These are phyloP conservation scores for Aspergillus melleus DNA, from an alignment of 2,329 filamentous ascomycete species.

Conservation along the genomic window DNA sequence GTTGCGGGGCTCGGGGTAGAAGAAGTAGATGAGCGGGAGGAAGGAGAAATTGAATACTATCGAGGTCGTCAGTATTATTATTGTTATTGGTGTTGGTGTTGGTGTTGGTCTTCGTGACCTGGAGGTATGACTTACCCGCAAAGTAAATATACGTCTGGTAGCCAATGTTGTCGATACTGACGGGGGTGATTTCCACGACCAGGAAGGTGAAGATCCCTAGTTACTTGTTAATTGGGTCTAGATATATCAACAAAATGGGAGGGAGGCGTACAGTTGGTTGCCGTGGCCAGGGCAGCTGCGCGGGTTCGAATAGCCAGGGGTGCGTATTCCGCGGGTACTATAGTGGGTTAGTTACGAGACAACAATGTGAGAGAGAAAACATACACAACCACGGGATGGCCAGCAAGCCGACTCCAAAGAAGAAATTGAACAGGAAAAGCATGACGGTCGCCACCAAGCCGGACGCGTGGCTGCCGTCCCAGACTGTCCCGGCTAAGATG, in stretches of 20 bases:
- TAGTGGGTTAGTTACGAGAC: neutral
- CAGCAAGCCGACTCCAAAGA: slow-evolving; percentile 51
- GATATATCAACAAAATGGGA: slow-evolving; percentile 1
- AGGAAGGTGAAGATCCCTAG: slow-evolving; percentile 49
- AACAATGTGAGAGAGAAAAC: slow-evolving; percentile 25
- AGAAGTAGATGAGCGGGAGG: slow-evolving; percentile 50
- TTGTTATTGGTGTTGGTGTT: too few species aligned
- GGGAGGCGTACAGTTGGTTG: slow-evolving; percentile 44
- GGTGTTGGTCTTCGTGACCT: too few species aligned
- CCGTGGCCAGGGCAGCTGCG: slow-evolving; percentile 51
- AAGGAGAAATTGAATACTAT: slow-evolving; percentile 50
- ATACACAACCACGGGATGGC: slow-evolving; percentile 46
- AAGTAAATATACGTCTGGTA: slow-evolving; percentile 49
- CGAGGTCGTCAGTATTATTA: too few species aligned
- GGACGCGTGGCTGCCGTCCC: slow-evolving; percentile 36
- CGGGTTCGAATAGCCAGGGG: slow-evolving; percentile 51
- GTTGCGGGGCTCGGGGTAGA: slow-evolving; percentile 37
- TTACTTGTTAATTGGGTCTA: neutral
- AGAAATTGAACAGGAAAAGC: slow-evolving; percentile 58
- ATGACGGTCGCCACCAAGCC: slow-evolving; percentile 48
- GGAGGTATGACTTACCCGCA: too few species aligned
- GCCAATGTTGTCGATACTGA: slow-evolving; percentile 41
- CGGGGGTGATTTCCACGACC: slow-evolving; percentile 47
- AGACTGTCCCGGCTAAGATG: slow-evolving; percentile 47
- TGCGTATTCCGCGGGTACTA: slow-evolving; percentile 48